Conservation (phyloP, 2,329 filamentous ascomycete genomes). For the Sporothrix curviconia region DNA sequence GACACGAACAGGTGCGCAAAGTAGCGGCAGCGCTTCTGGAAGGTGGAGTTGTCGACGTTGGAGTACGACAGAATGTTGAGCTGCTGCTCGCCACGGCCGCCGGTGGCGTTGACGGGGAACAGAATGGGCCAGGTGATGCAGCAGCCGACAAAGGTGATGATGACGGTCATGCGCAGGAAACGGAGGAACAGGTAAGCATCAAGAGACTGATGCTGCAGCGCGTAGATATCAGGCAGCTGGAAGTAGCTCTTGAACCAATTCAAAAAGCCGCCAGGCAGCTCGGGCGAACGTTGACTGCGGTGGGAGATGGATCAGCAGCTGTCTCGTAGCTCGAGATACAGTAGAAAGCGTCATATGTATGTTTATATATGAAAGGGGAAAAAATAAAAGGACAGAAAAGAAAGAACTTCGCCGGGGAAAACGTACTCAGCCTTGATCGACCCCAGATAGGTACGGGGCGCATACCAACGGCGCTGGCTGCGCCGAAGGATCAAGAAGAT, state of each 20-base stretch:
- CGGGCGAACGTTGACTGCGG: constrained; percentile 49
- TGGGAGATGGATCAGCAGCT: neutral
- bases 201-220: constrained; percentile 84
- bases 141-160: constrained; percentile 77
- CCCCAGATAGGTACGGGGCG: constrained; percentile 44
- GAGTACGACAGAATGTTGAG: constrained; percentile 74
- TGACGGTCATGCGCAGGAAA: constrained; percentile 69
- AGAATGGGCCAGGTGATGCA: constrained; percentile 81
- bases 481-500: constrained; percentile 41
- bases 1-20: constrained; percentile 77
- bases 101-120: constrained; percentile 80
- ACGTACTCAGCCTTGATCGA: constrained; percentile 36
- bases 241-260: constrained; percentile 65
- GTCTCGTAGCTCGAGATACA: too few relatives aligned
- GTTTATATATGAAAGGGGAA: neutral
- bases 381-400: neutral
- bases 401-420: constrained; percentile 8
- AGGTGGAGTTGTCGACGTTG: constrained; percentile 55
- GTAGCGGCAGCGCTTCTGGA: constrained; percentile 54
- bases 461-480: constrained; percentile 42
- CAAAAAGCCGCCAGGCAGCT: constrained; percentile 53
- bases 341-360: neutral
- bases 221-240: constrained; percentile 65
- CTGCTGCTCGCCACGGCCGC: constrained; percentile 56
- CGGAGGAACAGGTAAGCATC: constrained; percentile 89